Evolutionary conservation across 202 grass and related monocot genomes (phyloP).

Genomic region (Saccharum hybrid): DNA sequence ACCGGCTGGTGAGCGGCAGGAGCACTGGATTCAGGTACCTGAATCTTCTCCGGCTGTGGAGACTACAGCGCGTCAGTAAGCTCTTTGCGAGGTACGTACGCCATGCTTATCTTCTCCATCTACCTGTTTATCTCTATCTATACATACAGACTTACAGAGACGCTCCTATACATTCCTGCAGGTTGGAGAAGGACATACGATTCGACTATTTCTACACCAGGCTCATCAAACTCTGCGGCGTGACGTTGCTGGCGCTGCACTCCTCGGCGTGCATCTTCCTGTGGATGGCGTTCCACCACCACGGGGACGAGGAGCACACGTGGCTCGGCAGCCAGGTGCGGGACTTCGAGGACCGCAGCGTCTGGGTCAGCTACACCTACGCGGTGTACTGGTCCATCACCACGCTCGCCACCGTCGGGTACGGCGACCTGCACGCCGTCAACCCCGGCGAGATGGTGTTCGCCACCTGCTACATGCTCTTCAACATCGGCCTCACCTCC

Average conservation of each 20-base stretch:
- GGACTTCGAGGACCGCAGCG: slow-evolving; percentile 47
- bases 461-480: slow-evolving; percentile 61
- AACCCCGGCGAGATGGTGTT: slow-evolving; percentile 66
- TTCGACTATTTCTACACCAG: slow-evolving; percentile 62
- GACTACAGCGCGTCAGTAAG: slow-evolving; percentile 50
- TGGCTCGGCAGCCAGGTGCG: slow-evolving; percentile 60
- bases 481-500: slow-evolving; percentile 62
- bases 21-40: slow-evolving; percentile 35
- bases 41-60: slow-evolving; percentile 64
- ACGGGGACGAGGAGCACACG: slow-evolving; percentile 33
- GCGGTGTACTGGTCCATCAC: slow-evolving; percentile 68
- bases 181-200: slow-evolving; percentile 64
- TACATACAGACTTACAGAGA: too few relatives aligned
- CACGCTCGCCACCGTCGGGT: slow-evolving; percentile 65
- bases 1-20: slow-evolving; percentile 41
- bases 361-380: slow-evolving; percentile 59
- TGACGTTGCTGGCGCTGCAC: slow-evolving; percentile 61
- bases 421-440: slow-evolving; percentile 66
- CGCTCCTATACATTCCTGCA: slow-evolving; percentile 21
- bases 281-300: slow-evolving; percentile 57
- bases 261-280: slow-evolving; percentile 51
- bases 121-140: too few relatives aligned
- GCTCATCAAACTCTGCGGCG: slow-evolving; percentile 54
- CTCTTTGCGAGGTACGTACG: slow-evolving; percentile 34
- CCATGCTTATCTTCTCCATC: too few relatives aligned